These are phyloP conservation scores for Euclidium syriacum DNA, from an alignment of 345 rosid genomes.

Conservation along the genomic window DNA sequence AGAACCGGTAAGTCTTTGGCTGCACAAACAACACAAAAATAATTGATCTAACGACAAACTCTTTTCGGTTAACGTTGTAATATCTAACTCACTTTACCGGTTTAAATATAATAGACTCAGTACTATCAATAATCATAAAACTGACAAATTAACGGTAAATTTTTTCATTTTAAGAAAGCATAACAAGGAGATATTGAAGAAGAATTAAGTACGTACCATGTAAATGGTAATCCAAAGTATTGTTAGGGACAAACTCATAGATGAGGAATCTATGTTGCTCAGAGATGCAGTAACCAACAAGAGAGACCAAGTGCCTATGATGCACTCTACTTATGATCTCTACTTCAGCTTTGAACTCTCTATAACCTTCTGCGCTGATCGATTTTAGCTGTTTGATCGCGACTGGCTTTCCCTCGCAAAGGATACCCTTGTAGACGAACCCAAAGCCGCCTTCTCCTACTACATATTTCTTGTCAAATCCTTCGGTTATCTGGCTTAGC, in stretches of 20 bases:
- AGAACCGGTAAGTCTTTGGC: slow-evolving; percentile 46
- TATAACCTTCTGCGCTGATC: slow-evolving; percentile 26
- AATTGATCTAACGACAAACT: not conserved
- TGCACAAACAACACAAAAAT: slow-evolving; percentile 22
- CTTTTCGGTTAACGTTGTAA: not conserved
- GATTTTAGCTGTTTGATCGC: slow-evolving; percentile 68
- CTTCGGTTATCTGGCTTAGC: slow-evolving; percentile 45
- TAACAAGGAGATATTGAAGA: not conserved
- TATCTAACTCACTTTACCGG: not conserved
- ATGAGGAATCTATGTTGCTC: slow-evolving; percentile 36
- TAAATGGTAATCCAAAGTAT: slow-evolving; percentile 32
- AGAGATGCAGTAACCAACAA: slow-evolving; percentile 53
- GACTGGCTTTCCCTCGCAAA: slow-evolving; percentile 41
- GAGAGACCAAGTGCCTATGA: slow-evolving; percentile 54
- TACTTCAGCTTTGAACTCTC: slow-evolving; percentile 38
- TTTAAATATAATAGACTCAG: not conserved
- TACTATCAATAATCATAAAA: not conserved
- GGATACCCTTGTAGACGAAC: slow-evolving; percentile 30
- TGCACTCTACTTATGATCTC: slow-evolving; percentile 37
- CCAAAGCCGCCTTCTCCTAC: slow-evolving; percentile 38
- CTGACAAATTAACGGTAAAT: not conserved
- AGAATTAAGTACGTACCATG: slow-evolving; percentile 34
- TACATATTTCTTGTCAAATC: slow-evolving; percentile 18
- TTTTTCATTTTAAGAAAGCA: not conserved
- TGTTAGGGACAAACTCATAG: slow-evolving; percentile 35